A percentile compares a stretch with the other conserved stretches of the same genome.
Conservation (phyloP, 148 eudicot genomes). For the Diospyros kaki region DNA sequence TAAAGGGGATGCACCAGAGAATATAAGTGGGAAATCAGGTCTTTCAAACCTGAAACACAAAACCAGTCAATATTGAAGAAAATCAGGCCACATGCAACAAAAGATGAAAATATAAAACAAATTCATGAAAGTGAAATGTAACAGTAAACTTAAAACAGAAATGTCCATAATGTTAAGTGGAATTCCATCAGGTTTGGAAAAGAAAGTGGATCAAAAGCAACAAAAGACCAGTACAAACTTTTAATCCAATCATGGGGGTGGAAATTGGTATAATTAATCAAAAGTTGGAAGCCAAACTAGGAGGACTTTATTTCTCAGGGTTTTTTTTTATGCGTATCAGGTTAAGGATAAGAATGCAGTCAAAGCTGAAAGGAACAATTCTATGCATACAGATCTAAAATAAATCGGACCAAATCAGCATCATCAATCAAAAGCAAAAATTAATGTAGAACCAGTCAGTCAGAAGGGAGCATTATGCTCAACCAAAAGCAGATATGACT, state of each 20-base stretch:
- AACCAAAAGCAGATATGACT: not conserved
- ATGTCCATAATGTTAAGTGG: too few species aligned
- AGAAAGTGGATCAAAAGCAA: not conserved
- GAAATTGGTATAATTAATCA: too few species aligned
- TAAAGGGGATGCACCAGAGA: conserved; percentile 78
- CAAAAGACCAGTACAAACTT: not conserved
- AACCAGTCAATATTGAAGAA: conserved; percentile 7
- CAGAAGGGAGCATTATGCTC: not conserved
- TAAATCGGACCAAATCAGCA: too few species aligned
- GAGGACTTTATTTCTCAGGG: too few species aligned
- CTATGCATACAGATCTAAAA: too few species aligned
- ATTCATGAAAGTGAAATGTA: not conserved
- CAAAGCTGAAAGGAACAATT: too few species aligned
- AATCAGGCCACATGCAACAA: not conserved
- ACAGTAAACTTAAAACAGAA: not conserved
- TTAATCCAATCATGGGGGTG: not conserved
- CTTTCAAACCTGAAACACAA: conserved; percentile 67
- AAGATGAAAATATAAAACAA: not conserved
- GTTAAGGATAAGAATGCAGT: too few species aligned
- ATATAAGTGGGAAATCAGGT: conserved; percentile 67
- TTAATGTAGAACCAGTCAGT: too few species aligned
- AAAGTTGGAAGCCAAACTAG: too few species aligned
- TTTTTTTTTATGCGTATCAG: too few species aligned
- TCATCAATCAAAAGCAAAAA: too few species aligned
- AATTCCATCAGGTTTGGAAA: not conserved